phyloP scores from a whole-genome alignment of 2,329 filamentous ascomycete species.

The Diaporthe sp. region DNA sequence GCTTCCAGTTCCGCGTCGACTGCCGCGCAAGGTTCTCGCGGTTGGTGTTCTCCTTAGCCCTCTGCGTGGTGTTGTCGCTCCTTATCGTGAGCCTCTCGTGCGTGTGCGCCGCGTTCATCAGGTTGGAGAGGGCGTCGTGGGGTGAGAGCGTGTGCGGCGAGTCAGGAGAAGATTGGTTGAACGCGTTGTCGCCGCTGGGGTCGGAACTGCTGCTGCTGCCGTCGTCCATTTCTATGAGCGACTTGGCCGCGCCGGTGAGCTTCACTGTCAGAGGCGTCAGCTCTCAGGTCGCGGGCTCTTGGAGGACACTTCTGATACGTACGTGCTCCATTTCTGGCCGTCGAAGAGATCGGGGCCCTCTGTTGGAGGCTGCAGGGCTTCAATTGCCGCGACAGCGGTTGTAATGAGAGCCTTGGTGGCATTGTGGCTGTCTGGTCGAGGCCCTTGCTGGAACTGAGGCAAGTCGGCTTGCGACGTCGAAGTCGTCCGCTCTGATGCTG shows the following conservation, averaged over 20 bases:
- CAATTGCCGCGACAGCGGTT: slow-evolving; percentile 43
- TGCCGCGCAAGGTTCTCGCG: slow-evolving; percentile 71
- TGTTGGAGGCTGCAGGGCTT: slow-evolving; percentile 39
- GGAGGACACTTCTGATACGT: slow-evolving; percentile 2
- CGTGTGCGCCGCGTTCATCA: slow-evolving; percentile 24
- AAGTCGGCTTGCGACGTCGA: neutral
- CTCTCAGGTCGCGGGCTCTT: neutral
- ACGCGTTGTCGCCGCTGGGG: neutral
- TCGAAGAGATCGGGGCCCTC: slow-evolving; percentile 39
- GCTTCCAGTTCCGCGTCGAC: slow-evolving; percentile 78
- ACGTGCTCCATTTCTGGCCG: slow-evolving; percentile 37
- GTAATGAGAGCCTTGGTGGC: slow-evolving; percentile 39
- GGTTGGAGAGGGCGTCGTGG: slow-evolving; percentile 3
- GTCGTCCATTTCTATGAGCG: slow-evolving; percentile 38
- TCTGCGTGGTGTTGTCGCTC: slow-evolving; percentile 54
- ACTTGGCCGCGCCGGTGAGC: slow-evolving; percentile 15
- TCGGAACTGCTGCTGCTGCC: slow-evolving; percentile 43
- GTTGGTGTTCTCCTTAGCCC: slow-evolving; percentile 56
- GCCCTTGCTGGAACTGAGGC: slow-evolving; percentile 5
- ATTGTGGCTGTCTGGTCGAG: slow-evolving; percentile 35
- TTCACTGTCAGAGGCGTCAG: slow-evolving; percentile 34
- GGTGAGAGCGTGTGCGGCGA: neutral
- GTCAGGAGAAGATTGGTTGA: slow-evolving; percentile 18
- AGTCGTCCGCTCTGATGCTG: neutral
- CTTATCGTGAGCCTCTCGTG: slow-evolving; percentile 35